Conservation (phyloP, 768 basidiomycete species). For the Peribolospora baueri region DNA sequence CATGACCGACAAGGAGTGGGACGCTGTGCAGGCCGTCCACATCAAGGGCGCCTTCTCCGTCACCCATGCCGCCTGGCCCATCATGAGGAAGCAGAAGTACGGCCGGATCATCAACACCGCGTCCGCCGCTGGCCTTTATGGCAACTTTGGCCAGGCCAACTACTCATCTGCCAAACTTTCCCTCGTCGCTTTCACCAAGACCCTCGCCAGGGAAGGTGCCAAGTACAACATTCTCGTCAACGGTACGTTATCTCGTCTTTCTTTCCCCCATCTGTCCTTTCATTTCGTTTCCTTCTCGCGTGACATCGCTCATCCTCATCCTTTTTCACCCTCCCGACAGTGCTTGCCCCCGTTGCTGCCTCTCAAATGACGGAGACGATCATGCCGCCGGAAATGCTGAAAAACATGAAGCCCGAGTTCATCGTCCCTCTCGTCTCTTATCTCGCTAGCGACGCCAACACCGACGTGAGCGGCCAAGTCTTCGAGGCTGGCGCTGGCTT, state of each 20-base stretch:
- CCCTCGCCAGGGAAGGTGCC: constrained; percentile 70
- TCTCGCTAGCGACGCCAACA: constrained; percentile 25
- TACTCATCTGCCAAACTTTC: constrained; percentile 98
- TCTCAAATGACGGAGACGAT: constrained; percentile 85
- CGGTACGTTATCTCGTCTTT: neutral
- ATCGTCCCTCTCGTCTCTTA: constrained; percentile 81
- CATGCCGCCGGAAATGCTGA: constrained; percentile 82
- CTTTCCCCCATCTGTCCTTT: neutral
- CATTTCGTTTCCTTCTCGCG: neutral
- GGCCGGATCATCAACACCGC: constrained; percentile 86
- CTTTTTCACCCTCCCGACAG: constrained; percentile 48
- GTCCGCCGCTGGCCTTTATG: constrained; percentile 79
- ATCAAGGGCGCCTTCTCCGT: constrained; percentile 80
- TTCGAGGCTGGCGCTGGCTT: constrained; percentile 90
- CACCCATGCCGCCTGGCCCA: constrained; percentile 84
- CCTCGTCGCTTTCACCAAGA: constrained; percentile 72
- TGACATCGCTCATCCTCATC: neutral
- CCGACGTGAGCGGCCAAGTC: constrained; percentile 44
- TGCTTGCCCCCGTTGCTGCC: constrained; percentile 90
- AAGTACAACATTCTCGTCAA: constrained; percentile 30
- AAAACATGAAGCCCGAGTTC: constrained; percentile 44
- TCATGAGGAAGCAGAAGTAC: constrained; percentile 83
- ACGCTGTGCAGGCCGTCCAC: constrained; percentile 34
- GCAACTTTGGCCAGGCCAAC: constrained; percentile 91
- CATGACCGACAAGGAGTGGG: constrained; percentile 51